Conservation (phyloP, 805 yeast species). For the Lachancea waltii region DNA sequence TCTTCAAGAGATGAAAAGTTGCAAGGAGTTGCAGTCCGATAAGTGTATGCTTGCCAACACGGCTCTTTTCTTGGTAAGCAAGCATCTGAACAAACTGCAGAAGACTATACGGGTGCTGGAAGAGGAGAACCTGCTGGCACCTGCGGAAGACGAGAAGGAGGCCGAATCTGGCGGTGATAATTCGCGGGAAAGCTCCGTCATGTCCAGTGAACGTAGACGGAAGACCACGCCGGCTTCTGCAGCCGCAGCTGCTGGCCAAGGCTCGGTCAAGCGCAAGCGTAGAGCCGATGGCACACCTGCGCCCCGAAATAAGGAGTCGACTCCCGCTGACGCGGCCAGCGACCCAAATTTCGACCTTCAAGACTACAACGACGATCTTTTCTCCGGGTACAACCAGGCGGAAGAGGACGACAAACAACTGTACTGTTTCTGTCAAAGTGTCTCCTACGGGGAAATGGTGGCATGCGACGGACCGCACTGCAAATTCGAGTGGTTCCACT, state of each 20-base stretch:
- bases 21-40: conserved; percentile 61
- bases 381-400: conserved; percentile 29
- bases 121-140: conserved; percentile 72
- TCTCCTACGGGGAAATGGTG: conserved; percentile 92
- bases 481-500: conserved; percentile 92
- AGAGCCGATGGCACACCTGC: conserved; percentile 7
- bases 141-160: conserved; percentile 38
- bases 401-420: conserved; percentile 59
- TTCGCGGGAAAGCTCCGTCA: conserved; percentile 29
- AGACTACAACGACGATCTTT: conserved; percentile 32
- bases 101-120: conserved; percentile 70
- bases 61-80: conserved; percentile 67
- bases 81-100: conserved; percentile 68
- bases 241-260: conserved; percentile 10
- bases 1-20: conserved; percentile 56
- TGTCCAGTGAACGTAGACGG: conserved; percentile 19
- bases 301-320: conserved; percentile 7
- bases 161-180: conserved; percentile 22
- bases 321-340: conserved; percentile 7
- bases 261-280: conserved; percentile 24
- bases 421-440: conserved; percentile 91
- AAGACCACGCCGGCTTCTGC: conserved; percentile 14
- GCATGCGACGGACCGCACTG: conserved; percentile 92
- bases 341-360: conserved; percentile 18
- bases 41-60: conserved; percentile 78